Evolutionary conservation across 2,329 filamentous ascomycete genomes (phyloP).

Genomic region (Aspergillus puulaauensis): DNA sequence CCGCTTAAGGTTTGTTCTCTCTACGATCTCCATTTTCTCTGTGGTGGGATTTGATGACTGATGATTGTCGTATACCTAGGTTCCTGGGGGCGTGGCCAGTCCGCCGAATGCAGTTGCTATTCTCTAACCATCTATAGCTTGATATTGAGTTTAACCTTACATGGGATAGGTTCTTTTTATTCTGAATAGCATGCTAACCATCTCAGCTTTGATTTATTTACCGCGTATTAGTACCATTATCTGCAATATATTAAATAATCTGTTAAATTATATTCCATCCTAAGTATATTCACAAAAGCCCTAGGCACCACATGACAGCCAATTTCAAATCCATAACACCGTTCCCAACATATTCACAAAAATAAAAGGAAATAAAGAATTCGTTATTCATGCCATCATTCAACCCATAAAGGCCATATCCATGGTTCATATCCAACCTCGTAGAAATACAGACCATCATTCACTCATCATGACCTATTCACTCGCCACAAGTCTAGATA

Average conservation of each 20-base stretch:
- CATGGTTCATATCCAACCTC: not conserved
- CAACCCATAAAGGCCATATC: not conserved
- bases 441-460: not conserved
- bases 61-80: constrained; percentile 21
- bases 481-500: not conserved
- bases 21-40: not conserved
- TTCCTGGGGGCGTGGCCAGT: constrained; percentile 47
- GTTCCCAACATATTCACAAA: no score
- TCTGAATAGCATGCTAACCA: no score
- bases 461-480: not conserved
- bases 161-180: not conserved
- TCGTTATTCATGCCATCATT: not conserved
- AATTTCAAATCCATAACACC: no score
- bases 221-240: no score
- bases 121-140: constrained; percentile 25
- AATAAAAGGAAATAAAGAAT: no score
- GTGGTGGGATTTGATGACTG: not conserved
- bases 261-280: no score
- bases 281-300: no score
- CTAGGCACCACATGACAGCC: no score
- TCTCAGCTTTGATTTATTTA: no score
- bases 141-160: not conserved
- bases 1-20: constrained; percentile 41
- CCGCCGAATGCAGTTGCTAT: constrained; percentile 49
- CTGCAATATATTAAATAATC: no score